These are phyloP conservation scores for Thielaviopsis populi DNA, from an alignment of 2,329 filamentous ascomycete genomes.

Conservation along the genomic window DNA sequence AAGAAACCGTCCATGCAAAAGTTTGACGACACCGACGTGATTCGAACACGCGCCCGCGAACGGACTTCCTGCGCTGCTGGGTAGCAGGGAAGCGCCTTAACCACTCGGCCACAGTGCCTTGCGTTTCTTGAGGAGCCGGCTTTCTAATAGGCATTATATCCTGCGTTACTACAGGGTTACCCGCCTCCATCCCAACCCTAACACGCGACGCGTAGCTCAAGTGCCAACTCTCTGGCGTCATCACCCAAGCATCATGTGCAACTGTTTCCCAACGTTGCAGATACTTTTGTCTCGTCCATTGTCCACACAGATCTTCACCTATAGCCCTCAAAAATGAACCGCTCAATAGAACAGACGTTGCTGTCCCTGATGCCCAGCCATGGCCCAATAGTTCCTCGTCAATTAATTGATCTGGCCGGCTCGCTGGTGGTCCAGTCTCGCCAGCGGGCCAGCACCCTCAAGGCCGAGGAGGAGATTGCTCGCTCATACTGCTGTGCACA, in stretches of 20 bases:
- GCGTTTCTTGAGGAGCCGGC: rapidly evolving
- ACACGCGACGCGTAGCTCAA: not conserved
- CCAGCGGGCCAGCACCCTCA: conserved; percentile 59
- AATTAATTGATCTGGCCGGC: conserved; percentile 55
- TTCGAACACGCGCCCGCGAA: conserved; percentile 16
- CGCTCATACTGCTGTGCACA: conserved; percentile 72
- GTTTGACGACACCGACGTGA: conserved; percentile 15
- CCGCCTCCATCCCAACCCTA: too few relatives aligned
- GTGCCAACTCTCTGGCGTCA: not conserved
- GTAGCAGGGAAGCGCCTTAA: conserved; percentile 16
- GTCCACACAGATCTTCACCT: not conserved
- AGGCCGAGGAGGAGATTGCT: conserved; percentile 77
- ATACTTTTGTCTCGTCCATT: not conserved
- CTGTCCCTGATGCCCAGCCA: conserved; percentile 60
- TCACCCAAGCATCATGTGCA: too few relatives aligned
- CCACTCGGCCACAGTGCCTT: conserved; percentile 15
- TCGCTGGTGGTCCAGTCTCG: conserved; percentile 70
- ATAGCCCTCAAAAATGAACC: conserved; percentile 44
- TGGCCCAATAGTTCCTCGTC: conserved; percentile 48
- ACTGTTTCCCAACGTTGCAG: too few relatives aligned
- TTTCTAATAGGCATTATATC: not conserved
- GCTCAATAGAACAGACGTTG: conserved; percentile 57
- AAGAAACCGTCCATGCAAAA: not conserved
- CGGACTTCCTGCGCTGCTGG: conserved; percentile 6
- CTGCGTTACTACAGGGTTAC: rapidly evolving